Conservation (phyloP, 306 rosid genomes). For the Quercus glauca region DNA sequence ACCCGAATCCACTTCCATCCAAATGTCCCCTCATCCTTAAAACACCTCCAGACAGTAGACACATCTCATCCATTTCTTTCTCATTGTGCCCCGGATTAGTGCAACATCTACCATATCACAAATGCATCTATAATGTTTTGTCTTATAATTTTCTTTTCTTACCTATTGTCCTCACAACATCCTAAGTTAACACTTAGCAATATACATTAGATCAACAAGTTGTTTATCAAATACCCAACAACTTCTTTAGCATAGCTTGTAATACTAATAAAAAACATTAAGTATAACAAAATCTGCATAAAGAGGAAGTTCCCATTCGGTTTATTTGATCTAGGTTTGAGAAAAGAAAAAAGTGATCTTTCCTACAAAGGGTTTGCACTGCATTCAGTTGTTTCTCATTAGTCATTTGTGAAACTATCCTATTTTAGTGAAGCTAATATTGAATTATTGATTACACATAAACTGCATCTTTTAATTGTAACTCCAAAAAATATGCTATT, state of each 20-base stretch:
- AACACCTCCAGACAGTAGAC: background rate
- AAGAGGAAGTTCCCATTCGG: background rate
- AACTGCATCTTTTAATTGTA: background rate
- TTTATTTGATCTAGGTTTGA: background rate
- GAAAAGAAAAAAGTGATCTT: background rate
- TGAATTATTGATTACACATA: no score
- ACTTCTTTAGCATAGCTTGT: background rate
- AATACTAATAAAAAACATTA: background rate
- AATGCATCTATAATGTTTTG: background rate
- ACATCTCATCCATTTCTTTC: background rate
- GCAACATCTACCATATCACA: background rate
- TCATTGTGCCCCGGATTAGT: background rate
- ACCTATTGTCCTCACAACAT: background rate
- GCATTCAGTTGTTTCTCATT: background rate
- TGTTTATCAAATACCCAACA: background rate
- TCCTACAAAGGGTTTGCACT: background rate
- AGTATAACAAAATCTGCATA: background rate
- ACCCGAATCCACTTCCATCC: background rate
- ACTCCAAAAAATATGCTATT: background rate
- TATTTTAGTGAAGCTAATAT: background rate
- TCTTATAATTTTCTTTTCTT: background rate
- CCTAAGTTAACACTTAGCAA: background rate
- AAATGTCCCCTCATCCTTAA: no score
- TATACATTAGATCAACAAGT: background rate
- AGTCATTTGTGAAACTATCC: background rate